Conservation (phyloP, 1,284 basidiomycete species). For the Rhodofomes roseus region DNA sequence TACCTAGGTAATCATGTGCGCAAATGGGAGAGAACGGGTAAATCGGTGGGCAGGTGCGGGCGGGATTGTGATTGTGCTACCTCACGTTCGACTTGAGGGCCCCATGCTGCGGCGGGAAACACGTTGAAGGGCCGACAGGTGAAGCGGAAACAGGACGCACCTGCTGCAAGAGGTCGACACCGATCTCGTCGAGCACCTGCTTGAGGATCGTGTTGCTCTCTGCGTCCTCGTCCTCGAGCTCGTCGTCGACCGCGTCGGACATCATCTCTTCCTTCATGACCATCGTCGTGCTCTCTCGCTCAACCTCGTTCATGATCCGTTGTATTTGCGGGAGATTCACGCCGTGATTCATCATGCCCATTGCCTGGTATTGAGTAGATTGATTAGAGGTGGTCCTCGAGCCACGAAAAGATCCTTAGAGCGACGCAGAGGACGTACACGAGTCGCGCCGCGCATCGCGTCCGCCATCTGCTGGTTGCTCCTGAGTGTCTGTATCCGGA, state of each 20-base stretch:
- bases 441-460: constrained; percentile 97
- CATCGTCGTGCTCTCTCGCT: constrained; percentile 96
- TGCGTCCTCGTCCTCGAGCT: constrained; percentile 89
- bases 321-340: constrained; percentile 95
- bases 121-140: background rate
- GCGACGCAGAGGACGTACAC: constrained; percentile 72
- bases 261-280: constrained; percentile 99
- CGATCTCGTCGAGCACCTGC: constrained; percentile 97
- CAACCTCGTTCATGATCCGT: constrained; percentile 96
- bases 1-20: no score
- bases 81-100: no score
- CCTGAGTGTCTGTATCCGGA: constrained; percentile 94
- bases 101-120: no score
- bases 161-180: constrained; percentile 89
- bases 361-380: constrained; percentile 64
- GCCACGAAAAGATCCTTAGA: no score
- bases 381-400: no score
- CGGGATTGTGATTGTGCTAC: no score
- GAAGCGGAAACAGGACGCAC: constrained; percentile 28
- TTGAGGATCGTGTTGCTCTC: constrained; percentile 96
- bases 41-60: no score
- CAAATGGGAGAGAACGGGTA: no score
- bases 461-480: constrained; percentile 99
- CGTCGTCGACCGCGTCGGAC: constrained; percentile 96
- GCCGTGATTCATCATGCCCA: constrained; percentile 96